Percentiles rank a stretch among this genome's conserved stretches.
Evolutionary conservation across 768 basidiomycete genomes (phyloP).

Genomic region (Rhodocollybia butyracea): DNA sequence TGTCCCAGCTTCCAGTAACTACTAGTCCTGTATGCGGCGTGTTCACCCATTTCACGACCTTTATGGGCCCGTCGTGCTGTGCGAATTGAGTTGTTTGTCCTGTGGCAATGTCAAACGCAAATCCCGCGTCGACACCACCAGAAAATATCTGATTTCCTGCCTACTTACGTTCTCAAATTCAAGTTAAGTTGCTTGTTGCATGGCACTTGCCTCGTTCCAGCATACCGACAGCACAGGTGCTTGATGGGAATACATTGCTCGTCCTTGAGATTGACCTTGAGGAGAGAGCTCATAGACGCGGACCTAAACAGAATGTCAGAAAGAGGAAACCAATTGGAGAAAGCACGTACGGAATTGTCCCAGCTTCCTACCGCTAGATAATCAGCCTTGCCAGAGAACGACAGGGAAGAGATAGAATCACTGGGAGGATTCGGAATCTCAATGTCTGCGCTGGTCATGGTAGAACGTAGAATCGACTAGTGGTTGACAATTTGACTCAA

Average conservation of each 20-base stretch:
- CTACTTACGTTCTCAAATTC: constrained; percentile 33
- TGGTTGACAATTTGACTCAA: not conserved
- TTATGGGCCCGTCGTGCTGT: constrained; percentile 87
- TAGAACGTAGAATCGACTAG: not conserved
- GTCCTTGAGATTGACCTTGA: constrained; percentile 67
- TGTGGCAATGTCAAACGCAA: constrained; percentile 89
- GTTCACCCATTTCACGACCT: constrained; percentile 69
- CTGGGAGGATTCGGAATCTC: constrained; percentile 77
- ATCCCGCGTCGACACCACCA: constrained; percentile 89
- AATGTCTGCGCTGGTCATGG: constrained; percentile 56
- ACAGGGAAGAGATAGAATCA: constrained; percentile 83
- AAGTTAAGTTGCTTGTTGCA: not conserved
- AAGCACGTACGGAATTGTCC: constrained; percentile 80
- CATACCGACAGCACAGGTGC: constrained; percentile 84
- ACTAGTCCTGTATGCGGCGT: constrained; percentile 77
- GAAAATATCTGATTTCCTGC: constrained; percentile 90
- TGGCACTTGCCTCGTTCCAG: constrained; percentile 78
- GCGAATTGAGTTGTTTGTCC: constrained; percentile 82
- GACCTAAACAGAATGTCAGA: constrained; percentile 49
- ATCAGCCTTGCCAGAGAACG: constrained; percentile 84
- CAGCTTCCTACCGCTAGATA: constrained; percentile 91
- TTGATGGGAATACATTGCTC: constrained; percentile 88
- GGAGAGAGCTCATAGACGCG: constrained; percentile 82
- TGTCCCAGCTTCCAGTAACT: constrained; percentile 98
- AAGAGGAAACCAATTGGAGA: constrained; percentile 9